Base-by-base conservation (phyloP, 75 land plant species). In the Adiantum capillusveneris region DNA sequence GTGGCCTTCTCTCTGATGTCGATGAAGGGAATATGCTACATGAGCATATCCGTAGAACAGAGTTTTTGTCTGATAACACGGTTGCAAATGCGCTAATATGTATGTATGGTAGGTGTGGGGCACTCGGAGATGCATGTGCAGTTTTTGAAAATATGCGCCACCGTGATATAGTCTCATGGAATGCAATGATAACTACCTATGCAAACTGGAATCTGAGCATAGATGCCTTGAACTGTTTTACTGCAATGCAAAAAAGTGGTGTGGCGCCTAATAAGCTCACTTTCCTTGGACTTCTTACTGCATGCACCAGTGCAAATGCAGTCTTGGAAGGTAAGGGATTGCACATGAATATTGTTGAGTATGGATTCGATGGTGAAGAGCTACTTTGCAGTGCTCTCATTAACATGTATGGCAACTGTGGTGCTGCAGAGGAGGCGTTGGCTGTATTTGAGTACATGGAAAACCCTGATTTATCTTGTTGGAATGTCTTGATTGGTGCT, bases 241-340 rank as follows among this genome's bases (percentile, higher is more conserved):
- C 39, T 20, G n/a, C 24, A 56, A 74, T 79, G 82, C 69, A 52
- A 36, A 24, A 7, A 29, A 53, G 53, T 37, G 68, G 63, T 22
- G 65, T 60, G 29, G 51, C 3, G 22, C 78, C 81, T 11, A 78
- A 82, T 57, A 74, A 65, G 49, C 67, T 63, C 30, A 79, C 82
- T 24, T 79, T 73, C 16, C 71, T 80, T 63, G 65, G 57, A 48
- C 60, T 79, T 26, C n/a, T 83, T 37, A 74, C 70, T 39, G 77
- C 77, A 44, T 73, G 77, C 67, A 56, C 70, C 17, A 70, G 71
- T 41, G 55, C 74, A 17, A 53, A 54, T 11, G 31, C 50, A 44
- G 46, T 83, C 53, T 1, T 26, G 2, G 41, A 30, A 21, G 86
- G 86, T 26, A 73, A 57, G 72, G 22, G 14, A 48, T 56, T 79